Evolutionary conservation across 176 grass and related monocot genomes (phyloP), one percentile per base, ranked within the genome.

Genomic region (Aegilops bicornis): DNA sequence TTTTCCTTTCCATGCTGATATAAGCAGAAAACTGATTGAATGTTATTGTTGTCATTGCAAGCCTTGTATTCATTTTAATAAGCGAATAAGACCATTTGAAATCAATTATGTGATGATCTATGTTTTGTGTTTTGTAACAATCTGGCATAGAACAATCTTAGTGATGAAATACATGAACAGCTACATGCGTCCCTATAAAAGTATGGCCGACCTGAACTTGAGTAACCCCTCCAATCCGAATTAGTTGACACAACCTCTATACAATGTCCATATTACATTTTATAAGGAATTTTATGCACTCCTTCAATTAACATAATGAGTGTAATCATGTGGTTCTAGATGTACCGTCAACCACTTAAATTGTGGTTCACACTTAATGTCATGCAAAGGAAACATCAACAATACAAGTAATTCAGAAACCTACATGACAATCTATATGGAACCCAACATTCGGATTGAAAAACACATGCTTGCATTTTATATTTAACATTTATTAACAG

Each of bases 1-100:
- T 89, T 86, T 7, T 14, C 58, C 19, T 84, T 79, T 79, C 12
- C 20, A 75, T 23, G 23, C 39, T 27, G 32, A 88, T 43, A 63
- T 74, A 54, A 17, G 50, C 5, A 6, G 16, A 54, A 19, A 54
- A 54, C 2, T 54, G 15, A 19, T 7, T 2, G 16, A 54, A 54
- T 54, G 16, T 54, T 48, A 48, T 48, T 48, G 45, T 48, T 48
- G 13, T 48, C 13, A 47, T 47, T 47, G 12, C 11, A 47, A 47
- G 5, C 48, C 48, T 52, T 17, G 4, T 52, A 52, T 52, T 52
- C 13, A 52, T 52, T 52, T 52, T 16, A 16, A 52, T 52, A 52
- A 52, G 5, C 4, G 48, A 52, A 52, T 52, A 52, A 52, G 48
- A 52, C 15, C 48, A 54, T 54, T 17, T 54, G 50, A 54, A 54